Percentiles rank a stretch among this genome's conserved stretches.
phyloP scores from a whole-genome alignment of 164 flowering plant genomes.

The Buxus sempervirens region DNA sequence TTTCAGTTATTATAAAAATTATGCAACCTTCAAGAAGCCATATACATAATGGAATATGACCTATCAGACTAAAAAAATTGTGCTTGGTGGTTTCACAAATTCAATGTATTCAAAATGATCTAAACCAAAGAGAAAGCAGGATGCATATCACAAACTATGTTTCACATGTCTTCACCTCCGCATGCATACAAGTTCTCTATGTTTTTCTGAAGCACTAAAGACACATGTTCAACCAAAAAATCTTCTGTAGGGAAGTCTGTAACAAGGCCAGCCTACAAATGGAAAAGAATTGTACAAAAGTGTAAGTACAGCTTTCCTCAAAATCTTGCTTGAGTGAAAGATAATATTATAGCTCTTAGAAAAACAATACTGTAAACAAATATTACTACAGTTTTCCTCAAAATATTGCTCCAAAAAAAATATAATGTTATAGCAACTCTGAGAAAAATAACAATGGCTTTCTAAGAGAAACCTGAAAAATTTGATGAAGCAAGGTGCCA shows the following conservation, averaged over 20 bases:
- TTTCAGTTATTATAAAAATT: neutral
- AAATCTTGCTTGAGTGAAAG: neutral
- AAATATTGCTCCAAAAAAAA: neutral
- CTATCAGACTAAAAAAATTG: neutral
- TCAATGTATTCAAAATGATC: neutral
- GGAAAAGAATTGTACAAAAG: slow-evolving; percentile 7
- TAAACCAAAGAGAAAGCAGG: neutral
- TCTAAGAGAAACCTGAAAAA: slow-evolving; percentile 73
- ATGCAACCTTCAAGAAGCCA: neutral
- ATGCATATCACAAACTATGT: neutral
- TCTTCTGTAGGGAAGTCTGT: slow-evolving; percentile 55
- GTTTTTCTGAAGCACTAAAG: slow-evolving; percentile 63
- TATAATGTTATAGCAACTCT: neutral
- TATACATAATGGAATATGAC: neutral
- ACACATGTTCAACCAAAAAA: slow-evolving; percentile 65
- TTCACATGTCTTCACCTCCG: slow-evolving; percentile 58
- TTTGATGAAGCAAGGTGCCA: slow-evolving; percentile 89
- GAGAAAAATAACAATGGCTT: neutral
- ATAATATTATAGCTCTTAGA: neutral
- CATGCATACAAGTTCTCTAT: slow-evolving; percentile 86
- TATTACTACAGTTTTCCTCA: too few relatives aligned
- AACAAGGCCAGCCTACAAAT: slow-evolving; percentile 73
- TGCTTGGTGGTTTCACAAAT: slow-evolving; percentile 7
- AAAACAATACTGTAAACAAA: neutral
- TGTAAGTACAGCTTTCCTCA: neutral